Evolutionary conservation across 345 rosid genomes (phyloP).

Genomic region (Combretum micranthum): DNA sequence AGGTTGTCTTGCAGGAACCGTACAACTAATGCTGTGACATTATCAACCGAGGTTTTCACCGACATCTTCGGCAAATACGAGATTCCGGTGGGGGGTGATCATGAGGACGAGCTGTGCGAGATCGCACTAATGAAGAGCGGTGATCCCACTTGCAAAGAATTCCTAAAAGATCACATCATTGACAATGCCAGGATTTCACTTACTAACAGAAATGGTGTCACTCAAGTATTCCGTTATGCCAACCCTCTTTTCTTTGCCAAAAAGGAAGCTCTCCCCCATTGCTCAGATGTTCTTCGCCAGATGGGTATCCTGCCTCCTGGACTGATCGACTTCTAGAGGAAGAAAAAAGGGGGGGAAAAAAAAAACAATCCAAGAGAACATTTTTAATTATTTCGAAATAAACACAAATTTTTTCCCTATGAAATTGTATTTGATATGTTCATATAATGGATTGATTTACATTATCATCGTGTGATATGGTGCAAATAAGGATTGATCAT

Average conservation of each 20-base stretch:
- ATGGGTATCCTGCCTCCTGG: constrained; percentile 4
- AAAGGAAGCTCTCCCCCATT: background rate
- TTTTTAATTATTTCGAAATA: no score
- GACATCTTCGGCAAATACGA: background rate
- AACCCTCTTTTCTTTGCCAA: background rate
- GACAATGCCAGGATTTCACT: background rate
- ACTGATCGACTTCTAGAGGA: no score
- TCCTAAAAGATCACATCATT: background rate
- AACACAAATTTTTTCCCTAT: no score
- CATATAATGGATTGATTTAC: no score
- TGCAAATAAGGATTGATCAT: no score
- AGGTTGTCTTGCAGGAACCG: background rate
- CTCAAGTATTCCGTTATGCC: background rate
- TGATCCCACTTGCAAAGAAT: background rate
- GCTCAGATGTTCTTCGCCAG: background rate
- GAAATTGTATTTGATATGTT: no score
- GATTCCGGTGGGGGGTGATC: constrained; percentile 5
- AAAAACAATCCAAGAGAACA: no score
- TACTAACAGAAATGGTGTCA: background rate
- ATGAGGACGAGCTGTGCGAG: constrained; percentile 7
- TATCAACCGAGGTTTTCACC: background rate
- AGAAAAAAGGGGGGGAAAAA: no score
- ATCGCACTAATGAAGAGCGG: constrained; percentile 2
- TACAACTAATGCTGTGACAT: background rate
- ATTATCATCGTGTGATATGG: no score